Percentiles rank a stretch among this genome's conserved stretches.
Conservation (phyloP, 805 yeast genomes). For the Pichia nanzhaoensis region DNA sequence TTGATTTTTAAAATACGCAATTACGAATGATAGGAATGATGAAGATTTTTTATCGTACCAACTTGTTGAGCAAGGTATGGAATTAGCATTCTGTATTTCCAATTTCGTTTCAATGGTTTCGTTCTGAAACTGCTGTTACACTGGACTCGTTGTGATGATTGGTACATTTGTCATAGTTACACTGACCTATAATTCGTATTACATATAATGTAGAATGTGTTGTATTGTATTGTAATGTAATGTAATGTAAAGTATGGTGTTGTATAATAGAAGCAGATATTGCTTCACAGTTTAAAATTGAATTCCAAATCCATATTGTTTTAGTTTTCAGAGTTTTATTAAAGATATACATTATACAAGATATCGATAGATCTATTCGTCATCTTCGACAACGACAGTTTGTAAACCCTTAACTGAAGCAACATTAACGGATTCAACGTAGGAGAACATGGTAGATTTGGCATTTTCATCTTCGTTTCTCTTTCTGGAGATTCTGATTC, state of each 20-base stretch:
- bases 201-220: too few species aligned
- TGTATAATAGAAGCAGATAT: not conserved
- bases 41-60: constrained; percentile 30
- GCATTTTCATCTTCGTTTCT: constrained; percentile 99
- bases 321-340: not conserved
- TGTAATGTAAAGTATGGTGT: constrained; percentile 1
- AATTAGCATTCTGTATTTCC: constrained; percentile 15
- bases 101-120: constrained; percentile 13
- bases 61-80: constrained; percentile 23
- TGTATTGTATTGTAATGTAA: not conserved
- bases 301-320: too few species aligned
- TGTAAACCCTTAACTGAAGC: constrained; percentile 95
- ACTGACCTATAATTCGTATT: constrained; percentile 40
- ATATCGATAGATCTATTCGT: constrained; percentile 27
- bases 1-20: not conserved
- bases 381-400: constrained; percentile 90
- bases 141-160: constrained; percentile 46
- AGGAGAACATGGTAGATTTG: constrained; percentile 94
- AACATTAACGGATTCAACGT: constrained; percentile 95
- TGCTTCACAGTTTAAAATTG: too few species aligned
- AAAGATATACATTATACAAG: not conserved
- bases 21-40: constrained; percentile 18
- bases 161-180: constrained; percentile 86
- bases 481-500: constrained; percentile 94
- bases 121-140: constrained; percentile 41